Base-by-base conservation (phyloP, 2,329 filamentous ascomycete genomes). In the Plectosphaerella sp. region DNA sequence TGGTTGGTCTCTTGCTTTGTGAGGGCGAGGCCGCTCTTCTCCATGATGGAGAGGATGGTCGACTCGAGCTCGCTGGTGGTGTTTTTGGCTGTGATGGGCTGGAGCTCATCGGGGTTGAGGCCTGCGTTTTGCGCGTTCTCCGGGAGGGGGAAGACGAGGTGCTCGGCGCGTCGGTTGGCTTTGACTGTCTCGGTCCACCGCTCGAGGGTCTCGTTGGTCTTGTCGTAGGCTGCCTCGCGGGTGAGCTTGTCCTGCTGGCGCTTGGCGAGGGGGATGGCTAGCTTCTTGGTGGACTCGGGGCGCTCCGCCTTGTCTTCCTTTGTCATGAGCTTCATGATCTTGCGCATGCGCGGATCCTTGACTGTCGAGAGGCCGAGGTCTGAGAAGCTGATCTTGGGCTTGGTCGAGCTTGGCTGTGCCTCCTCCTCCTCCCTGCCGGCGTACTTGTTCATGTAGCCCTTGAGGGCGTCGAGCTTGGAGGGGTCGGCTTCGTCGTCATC, bases 111-210 rank as follows among this genome's bases (percentile, higher is more conserved):
- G 53, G 77, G 83, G 59, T 80, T 73, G 20, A 85, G 70, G 18
- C 84, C 82, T 25, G 77, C 78, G 50, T 76, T 78, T 20, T 79
- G 83, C 53, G 85, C 82, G 39, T 86, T 87, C 61, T 91, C 87
- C 3, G 87, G 80, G 0, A 97, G 78, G 5, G 94, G 94, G 63
- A 99, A 99, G 18, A 86, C 78, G 12, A 99, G 76, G 67, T 96
- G 91, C 57, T 97, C 94, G 1, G 93, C 92, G 60, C 91, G 82
- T 54, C 94, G 87, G 68, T 97, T 97, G 33, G 90, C 84, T 72
- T 97, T 96, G 63, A 99, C 91, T 0, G 94, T 97, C 55, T 97
- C 93, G 33, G 87, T 87, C 94, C 94, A 99, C 61, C 91, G 84
- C 57, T 89, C 85, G 24, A 99, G 76, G 0, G 91, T 93, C 68